Evolutionary conservation across 352 stramenopile species (phyloP).

Genomic region (Pythium coloratum): DNA sequence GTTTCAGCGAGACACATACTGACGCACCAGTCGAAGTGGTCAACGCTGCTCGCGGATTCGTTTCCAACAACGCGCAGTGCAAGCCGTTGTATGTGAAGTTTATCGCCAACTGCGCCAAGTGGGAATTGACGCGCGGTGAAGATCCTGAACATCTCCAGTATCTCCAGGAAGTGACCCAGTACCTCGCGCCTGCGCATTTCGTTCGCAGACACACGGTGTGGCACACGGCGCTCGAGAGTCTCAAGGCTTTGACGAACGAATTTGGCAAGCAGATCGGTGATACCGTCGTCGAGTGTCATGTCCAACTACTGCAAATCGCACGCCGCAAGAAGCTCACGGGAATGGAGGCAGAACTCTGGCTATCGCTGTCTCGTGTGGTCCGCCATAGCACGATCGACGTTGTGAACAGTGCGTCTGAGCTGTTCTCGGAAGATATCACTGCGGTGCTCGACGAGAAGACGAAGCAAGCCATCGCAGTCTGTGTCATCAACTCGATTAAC

Average conservation of each 20-base stretch:
- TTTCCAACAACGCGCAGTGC: not conserved
- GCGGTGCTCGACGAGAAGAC: not conserved
- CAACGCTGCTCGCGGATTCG: not conserved
- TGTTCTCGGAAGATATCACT: not conserved
- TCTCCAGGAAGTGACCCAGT: conserved; percentile 4
- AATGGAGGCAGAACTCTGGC: conserved; percentile 9
- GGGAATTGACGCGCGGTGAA: not conserved
- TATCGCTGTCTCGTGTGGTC: not conserved
- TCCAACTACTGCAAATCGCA: not conserved
- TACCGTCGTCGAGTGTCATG: not conserved
- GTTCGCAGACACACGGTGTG: not conserved
- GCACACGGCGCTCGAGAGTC: not conserved
- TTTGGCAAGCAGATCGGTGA: not conserved
- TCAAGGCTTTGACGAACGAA: not conserved
- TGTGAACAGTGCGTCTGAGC: not conserved
- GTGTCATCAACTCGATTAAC: not conserved
- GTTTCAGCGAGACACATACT: not conserved
- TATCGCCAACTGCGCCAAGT: not conserved
- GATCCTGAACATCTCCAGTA: not conserved
- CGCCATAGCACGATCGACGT: not conserved
- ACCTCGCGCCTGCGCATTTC: not conserved
- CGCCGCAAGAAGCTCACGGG: not conserved
- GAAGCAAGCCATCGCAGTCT: conserved; percentile 4
- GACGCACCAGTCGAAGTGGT: not conserved
- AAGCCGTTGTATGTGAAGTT: not conserved